Evolutionary conservation across 176 grass and related monocot genomes (phyloP).

Genomic region (Typha latifolia): DNA sequence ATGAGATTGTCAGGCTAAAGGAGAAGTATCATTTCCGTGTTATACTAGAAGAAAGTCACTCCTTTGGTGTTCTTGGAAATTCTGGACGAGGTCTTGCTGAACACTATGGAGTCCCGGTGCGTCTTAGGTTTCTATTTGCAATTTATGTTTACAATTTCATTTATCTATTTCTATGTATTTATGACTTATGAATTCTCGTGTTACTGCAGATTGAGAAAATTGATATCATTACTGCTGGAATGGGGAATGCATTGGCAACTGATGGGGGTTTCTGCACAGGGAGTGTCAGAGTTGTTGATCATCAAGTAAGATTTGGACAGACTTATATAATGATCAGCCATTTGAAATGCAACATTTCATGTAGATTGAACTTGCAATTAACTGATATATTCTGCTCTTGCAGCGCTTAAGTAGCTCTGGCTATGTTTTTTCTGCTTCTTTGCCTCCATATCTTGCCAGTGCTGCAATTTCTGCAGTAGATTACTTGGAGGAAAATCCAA

Average conservation of each 20-base stretch:
- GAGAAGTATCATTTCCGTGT: conserved; percentile 89
- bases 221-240: conserved; percentile 96
- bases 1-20: conserved; percentile 91
- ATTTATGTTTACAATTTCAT: conserved; percentile 22
- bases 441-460: conserved; percentile 88
- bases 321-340: background rate
- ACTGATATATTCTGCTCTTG: conserved; percentile 24
- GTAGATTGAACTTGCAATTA: conserved; percentile 20
- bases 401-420: conserved; percentile 86
- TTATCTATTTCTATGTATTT: background rate
- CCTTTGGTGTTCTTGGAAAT: conserved; percentile 90
- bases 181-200: conserved; percentile 17
- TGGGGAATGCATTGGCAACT: conserved; percentile 91
- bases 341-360: conserved; percentile 11
- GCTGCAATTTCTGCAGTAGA: conserved; percentile 84
- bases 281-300: conserved; percentile 92
- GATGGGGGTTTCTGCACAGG: conserved; percentile 95
- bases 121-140: conserved; percentile 30
- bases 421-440: conserved; percentile 93
- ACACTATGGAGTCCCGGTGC: conserved; percentile 72
- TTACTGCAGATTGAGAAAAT: conserved; percentile 79
- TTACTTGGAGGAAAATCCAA: conserved; percentile 75
- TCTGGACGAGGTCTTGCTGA: conserved; percentile 90
- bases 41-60: conserved; percentile 90
- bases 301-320: conserved; percentile 55